phyloP scores from a whole-genome alignment of 2,329 filamentous ascomycete genomes.

The Chaetoscypha palmicola region DNA sequence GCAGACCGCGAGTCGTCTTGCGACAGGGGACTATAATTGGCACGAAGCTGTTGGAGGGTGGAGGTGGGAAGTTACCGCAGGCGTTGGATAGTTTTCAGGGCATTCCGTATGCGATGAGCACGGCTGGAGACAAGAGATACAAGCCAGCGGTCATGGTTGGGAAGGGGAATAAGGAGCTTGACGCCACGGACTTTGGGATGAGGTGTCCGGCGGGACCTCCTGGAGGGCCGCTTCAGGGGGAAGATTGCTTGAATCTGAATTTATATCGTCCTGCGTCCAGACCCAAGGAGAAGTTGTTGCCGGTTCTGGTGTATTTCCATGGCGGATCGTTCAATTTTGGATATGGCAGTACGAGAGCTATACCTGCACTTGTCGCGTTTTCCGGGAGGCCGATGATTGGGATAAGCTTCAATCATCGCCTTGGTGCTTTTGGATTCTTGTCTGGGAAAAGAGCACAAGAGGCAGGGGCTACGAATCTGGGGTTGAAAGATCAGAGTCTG shows the following conservation, averaged over 20 bases:
- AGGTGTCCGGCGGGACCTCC: slow-evolving; percentile 22
- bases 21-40: slow-evolving; percentile 27
- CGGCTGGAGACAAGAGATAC: slow-evolving; percentile 41
- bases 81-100: slow-evolving; percentile 38
- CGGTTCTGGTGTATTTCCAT: slow-evolving; percentile 55
- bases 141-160: slow-evolving; percentile 27
- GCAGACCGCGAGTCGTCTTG: slow-evolving; percentile 15
- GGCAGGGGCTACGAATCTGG: slow-evolving; percentile 54
- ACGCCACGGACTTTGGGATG: slow-evolving; percentile 33
- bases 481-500: slow-evolving; percentile 54
- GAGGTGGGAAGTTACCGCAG: slow-evolving; percentile 14
- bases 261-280: slow-evolving; percentile 34
- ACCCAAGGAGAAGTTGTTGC: slow-evolving; percentile 30
- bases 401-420: slow-evolving; percentile 54
- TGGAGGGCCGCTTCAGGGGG: slow-evolving; percentile 26
- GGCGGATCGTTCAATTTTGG: slow-evolving; percentile 57
- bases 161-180: slow-evolving; percentile 24
- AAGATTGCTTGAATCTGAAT: slow-evolving; percentile 49
- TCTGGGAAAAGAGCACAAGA: slow-evolving; percentile 47
- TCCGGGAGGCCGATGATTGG: slow-evolving; percentile 45
- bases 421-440: slow-evolving; percentile 64
- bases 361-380: slow-evolving; percentile 55
- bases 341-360: slow-evolving; percentile 32
- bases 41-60: slow-evolving; percentile 8
- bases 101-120: slow-evolving; percentile 42